Base-by-base conservation (phyloP, 108 stramenopile genomes). In the Epithemia pelagica region DNA sequence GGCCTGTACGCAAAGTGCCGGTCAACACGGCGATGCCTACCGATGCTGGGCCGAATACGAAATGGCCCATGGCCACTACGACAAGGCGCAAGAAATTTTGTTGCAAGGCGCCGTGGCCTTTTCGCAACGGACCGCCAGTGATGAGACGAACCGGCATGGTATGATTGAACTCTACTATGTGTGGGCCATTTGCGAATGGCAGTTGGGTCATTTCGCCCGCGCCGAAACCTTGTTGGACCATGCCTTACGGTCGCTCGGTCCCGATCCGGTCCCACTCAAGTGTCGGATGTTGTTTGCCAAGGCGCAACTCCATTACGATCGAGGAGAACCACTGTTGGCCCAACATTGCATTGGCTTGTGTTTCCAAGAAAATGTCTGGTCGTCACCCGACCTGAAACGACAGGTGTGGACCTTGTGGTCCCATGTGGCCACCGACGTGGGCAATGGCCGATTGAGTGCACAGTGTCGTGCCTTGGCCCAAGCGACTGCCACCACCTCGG, bases 111-210 rank as follows among this genome's bases (percentile, higher is more conserved):
- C 84, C 25, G 77, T 78, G 55, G 66, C 62, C 2, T 56, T 86
- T 1, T 58, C 79, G 0, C 31, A 64, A 21, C 29, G 26, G 18
- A 52, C 59, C 26, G 72, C 64, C 23, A 32, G 33, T 33, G 71
- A 70, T 19, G 23, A 22, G 19, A n/a, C 1, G 0, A 70, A 67
- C 28, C 70, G 67, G 32, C 71, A 32, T 32, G 81, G 74, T 2
- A 32, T 88, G 52, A 84, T 87, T 0, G 24, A 67, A 25, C 72
- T 89, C 5, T 82, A 66, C 46, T 78, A 85, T 52, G 74, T 80
- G 10, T 87, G 88, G 87, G 91, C 85, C 22, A 68, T 89, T 8
- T 83, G 82, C 54, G 87, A 92, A 66, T 92, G 84, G 75, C 81
- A 87, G 53, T 70, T 89, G 21, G 76, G 68, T 32, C 78, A 85